Evolutionary conservation across 2,329 filamentous ascomycete genomes (phyloP), one percentile per base, ranked within the genome.

Genomic region (Fonsecaea erecta): DNA sequence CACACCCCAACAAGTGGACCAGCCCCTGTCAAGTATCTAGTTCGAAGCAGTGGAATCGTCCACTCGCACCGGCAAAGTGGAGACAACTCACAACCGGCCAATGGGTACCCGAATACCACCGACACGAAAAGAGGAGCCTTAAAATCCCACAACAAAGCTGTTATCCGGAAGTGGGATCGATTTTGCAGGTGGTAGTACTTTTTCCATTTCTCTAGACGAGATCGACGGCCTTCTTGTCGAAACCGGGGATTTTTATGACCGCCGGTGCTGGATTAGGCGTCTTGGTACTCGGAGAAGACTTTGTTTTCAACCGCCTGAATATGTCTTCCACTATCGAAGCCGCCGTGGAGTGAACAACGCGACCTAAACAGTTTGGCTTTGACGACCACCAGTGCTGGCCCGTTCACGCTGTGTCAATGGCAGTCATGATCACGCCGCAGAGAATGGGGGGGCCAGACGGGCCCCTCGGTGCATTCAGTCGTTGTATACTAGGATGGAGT

Each of bases 391-490:
- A 58, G 46, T 26, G 48, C 57, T 40, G 53, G 43, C 18, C n/a
- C n/a, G 24, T 43, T 30, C 16, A 37, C 28, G 26, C 35, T 18
- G 14, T 59, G 60, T 56, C 16, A 64, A 63, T 40, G 58, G 60
- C 11, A 53, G 26, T 37, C 52, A 56, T 58, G 60, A 40, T 37
- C 46, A 60, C 35, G 60, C 30, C 8, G 51, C 11, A 24, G 60
- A 51, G 26, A 57, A 57, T 46, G 28, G 12, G 16, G 21, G 62
- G 52, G 35, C n/a, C 64, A 54, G 32, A 55, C 28, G 40, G 26
- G 52, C 14, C 32, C n/a, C 76, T 76, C 48, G 75, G 72, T 52
- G 73, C 67, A 52, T 64, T 73, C 1, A 78, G 77, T 6, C 76
- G 74, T 21, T 61, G 62, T 18, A 67, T 37, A 24, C 53, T 54